Evolutionary conservation across 1,139 yeast genomes (phyloP), one percentile per base, ranked within the genome.

Genomic region (Hyphopichia khmerensis): DNA sequence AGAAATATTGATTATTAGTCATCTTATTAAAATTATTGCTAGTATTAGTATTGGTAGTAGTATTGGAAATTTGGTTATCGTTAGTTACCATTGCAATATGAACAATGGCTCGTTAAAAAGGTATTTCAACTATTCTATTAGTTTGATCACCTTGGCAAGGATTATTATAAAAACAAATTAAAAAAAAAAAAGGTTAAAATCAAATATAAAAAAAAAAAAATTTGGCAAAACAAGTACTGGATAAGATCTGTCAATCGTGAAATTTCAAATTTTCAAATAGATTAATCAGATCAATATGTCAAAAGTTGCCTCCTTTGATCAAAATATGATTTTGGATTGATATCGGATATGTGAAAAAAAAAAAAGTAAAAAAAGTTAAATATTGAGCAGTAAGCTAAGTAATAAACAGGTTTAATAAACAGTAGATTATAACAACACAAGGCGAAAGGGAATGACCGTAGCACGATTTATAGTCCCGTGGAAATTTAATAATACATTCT

Each of bases 231-330:
- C n/a, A n/a, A n/a, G n/a, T n/a, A n/a, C n/a, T n/a, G n/a, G n/a
- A n/a, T n/a, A 15, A 5, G n/a, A 16, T 16, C 23, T 14, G 34
- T 34, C 31, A 42, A 37, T 40, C 43, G 44, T 37, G 36, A 44
- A 43, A 45, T 24, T 45, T 45, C 48, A 27, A 26, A 29, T 35
- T 42, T 45, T 41, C 48, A 41, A 44, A 33, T 43, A 30, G 44
- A 44, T 31, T 35, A 39, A 30, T 16, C 15, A 30, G 18, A 14
- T 16, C 24, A 21, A 21, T n/a, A n/a, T n/a, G n/a, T n/a, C n/a
- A n/a, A n/a, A n/a, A n/a, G n/a, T n/a, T n/a, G n/a, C n/a, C n/a
- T n/a, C n/a, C n/a, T n/a, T n/a, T n/a, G n/a, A n/a, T n/a, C n/a
- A n/a, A n/a, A n/a, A n/a, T n/a, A n/a, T n/a, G n/a, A n/a, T n/a